Conservation (phyloP, 352 stramenopile species). For the Pythium myriotylum region DNA sequence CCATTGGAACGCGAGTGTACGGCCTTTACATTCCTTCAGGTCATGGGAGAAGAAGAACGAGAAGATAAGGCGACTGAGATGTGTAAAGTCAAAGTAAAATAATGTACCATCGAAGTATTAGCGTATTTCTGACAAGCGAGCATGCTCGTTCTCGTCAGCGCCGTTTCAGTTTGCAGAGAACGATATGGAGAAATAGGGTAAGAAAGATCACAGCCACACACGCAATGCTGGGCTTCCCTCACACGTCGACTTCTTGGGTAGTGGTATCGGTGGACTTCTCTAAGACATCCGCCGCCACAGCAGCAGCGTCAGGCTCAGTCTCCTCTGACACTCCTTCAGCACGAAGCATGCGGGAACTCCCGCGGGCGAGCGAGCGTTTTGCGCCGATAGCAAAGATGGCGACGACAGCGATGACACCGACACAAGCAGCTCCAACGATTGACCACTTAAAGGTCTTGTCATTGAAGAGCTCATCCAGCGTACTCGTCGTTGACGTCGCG, state of each 20-base stretch:
- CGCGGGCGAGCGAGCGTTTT: slow-evolving; percentile 27
- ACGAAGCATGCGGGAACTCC: not conserved
- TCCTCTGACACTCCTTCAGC: not conserved
- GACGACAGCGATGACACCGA: slow-evolving; percentile 37
- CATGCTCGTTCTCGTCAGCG: slow-evolving; percentile 3
- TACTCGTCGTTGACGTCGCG: slow-evolving; percentile 5
- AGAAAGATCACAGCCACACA: slow-evolving; percentile 4
- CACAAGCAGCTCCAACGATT: slow-evolving; percentile 12
- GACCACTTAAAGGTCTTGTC: slow-evolving; percentile 25
- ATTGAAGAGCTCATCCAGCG: slow-evolving; percentile 14
- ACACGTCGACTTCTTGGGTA: slow-evolving; percentile 10
- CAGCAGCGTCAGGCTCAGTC: slow-evolving; percentile 1
- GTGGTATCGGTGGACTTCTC: not conserved
- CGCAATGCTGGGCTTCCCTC: not conserved
- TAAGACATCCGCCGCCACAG: not conserved
- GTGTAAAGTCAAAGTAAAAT: not conserved
- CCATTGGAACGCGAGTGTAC: too few species aligned
- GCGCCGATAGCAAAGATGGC: slow-evolving; percentile 28
- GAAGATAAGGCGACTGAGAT: too few species aligned
- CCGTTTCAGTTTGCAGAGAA: slow-evolving; percentile 21
- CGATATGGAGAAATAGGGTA: slow-evolving; percentile 21
- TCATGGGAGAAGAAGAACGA: too few species aligned
- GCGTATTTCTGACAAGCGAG: slow-evolving; percentile 8
- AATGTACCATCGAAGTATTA: slow-evolving; percentile 23
- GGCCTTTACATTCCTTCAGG: too few species aligned